These are phyloP conservation scores for Mycena latifolia DNA, from an alignment of 768 basidiomycete species.

Conservation along the genomic window DNA sequence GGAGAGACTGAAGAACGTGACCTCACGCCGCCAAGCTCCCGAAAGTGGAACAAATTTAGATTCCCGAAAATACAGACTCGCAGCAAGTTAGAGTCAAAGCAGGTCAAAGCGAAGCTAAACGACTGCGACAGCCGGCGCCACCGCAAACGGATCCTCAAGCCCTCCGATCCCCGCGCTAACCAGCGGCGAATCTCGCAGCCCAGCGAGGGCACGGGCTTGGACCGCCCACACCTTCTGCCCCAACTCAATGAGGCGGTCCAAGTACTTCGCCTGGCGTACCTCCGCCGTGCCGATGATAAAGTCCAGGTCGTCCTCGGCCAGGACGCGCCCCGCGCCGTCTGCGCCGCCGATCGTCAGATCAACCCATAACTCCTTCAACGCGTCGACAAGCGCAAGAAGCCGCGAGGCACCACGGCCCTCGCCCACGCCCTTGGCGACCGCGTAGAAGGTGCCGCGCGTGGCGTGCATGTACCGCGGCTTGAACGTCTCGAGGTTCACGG, in stretches of 20 bases:
- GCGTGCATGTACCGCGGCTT: slow-evolving; percentile 42
- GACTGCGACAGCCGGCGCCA: slow-evolving; percentile 11
- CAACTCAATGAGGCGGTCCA: slow-evolving; percentile 32
- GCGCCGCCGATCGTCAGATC: slow-evolving; percentile 33
- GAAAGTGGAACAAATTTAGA: too few species aligned
- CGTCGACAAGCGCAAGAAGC: slow-evolving; percentile 17
- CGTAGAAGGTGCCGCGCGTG: slow-evolving; percentile 41
- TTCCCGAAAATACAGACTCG: too few species aligned
- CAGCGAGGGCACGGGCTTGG: slow-evolving; percentile 29
- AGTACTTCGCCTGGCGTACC: slow-evolving; percentile 26
- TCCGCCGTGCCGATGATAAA: slow-evolving; percentile 34
- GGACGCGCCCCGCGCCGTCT: slow-evolving; percentile 29
- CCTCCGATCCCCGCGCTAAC: slow-evolving; percentile 23
- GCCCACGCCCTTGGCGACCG: slow-evolving; percentile 38
- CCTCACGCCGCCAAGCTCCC: too few species aligned
- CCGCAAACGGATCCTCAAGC: slow-evolving; percentile 21
- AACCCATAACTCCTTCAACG: slow-evolving; percentile 34
- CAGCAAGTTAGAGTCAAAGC: too few species aligned
- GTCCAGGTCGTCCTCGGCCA: slow-evolving; percentile 32
- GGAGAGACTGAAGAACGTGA: too few species aligned
- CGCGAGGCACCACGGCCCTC: slow-evolving; percentile 27
- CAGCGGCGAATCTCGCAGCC: slow-evolving; percentile 24
- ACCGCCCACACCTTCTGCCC: slow-evolving; percentile 33
- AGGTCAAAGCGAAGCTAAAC: slow-evolving; percentile 1
- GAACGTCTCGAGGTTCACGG: slow-evolving; percentile 31